Evolutionary conservation across 1,139 yeast species (phyloP).

Genomic region (Casaregolazyma lundiana): DNA sequence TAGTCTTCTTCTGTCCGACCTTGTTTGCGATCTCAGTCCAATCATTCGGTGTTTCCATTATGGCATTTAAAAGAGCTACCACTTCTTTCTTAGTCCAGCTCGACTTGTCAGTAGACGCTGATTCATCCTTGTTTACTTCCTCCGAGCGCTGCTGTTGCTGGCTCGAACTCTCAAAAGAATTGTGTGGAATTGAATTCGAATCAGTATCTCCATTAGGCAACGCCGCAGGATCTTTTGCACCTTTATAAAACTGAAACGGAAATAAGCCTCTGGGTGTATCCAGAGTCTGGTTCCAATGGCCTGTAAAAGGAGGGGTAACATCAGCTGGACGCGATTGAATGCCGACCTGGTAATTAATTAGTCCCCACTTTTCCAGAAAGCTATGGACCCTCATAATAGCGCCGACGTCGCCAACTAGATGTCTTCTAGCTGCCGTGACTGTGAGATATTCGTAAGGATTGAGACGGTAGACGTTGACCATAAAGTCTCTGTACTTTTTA

Average conservation of each 20-base stretch:
- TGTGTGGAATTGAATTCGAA: slow-evolving; percentile 43
- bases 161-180: slow-evolving; percentile 2
- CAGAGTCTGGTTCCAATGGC: slow-evolving; percentile 45
- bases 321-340: slow-evolving; percentile 65
- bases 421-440: slow-evolving; percentile 90
- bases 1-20: slow-evolving; percentile 59
- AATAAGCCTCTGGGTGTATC: slow-evolving; percentile 95
- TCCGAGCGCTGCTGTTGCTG: slow-evolving; percentile 5
- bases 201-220: slow-evolving; percentile 14
- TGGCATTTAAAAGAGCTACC: slow-evolving; percentile 54
- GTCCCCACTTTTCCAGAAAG: slow-evolving; percentile 92
- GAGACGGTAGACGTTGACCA: slow-evolving; percentile 86
- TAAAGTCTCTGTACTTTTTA: slow-evolving; percentile 83
- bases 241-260: slow-evolving; percentile 64
- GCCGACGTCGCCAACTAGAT: slow-evolving; percentile 94
- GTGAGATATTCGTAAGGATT: slow-evolving; percentile 92
- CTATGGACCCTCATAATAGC: slow-evolving; percentile 86
- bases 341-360: slow-evolving; percentile 90
- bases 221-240: slow-evolving; percentile 30
- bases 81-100: slow-evolving; percentile 63
- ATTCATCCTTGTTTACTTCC: neutral
- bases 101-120: slow-evolving; percentile 33
- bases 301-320: slow-evolving; percentile 64
- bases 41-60: slow-evolving; percentile 44
- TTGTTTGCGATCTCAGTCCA: slow-evolving; percentile 72